Conservation (phyloP, 805 yeast genomes). For the Vanderwaltozyma yarrowii region DNA sequence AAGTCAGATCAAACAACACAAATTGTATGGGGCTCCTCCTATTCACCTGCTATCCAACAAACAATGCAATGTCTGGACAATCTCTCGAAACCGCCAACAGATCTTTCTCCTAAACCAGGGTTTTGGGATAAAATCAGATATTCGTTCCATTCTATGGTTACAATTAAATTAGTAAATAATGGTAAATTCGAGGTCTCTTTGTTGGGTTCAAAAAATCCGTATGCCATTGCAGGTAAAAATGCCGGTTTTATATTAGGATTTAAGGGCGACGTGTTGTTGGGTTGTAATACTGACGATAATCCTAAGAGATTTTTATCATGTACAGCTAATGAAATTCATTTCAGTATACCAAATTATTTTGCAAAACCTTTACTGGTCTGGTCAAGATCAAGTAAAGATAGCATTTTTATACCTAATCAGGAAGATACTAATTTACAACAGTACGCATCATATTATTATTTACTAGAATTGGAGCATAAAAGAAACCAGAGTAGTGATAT, state of each 20-base stretch:
- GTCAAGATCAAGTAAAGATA: conserved; percentile 39
- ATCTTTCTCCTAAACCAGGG: conserved; percentile 76
- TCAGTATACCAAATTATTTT: conserved; percentile 69
- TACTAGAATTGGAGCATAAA: conserved; percentile 24
- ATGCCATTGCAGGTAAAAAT: conserved; percentile 49
- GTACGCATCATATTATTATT: conserved; percentile 41
- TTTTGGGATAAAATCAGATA: conserved; percentile 86
- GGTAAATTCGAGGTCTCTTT: conserved; percentile 48
- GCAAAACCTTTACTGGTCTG: conserved; percentile 45
- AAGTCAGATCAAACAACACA: conserved; percentile 49
- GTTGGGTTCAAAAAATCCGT: conserved; percentile 76
- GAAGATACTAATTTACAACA: conserved; percentile 32
- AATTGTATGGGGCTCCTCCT: conserved; percentile 76
- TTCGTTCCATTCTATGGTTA: conserved; percentile 62
- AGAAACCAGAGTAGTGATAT: conserved; percentile 12
- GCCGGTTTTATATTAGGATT: conserved; percentile 76
- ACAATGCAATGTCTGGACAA: conserved; percentile 67
- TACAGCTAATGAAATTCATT: conserved; percentile 48
- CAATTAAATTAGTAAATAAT: conserved; percentile 40
- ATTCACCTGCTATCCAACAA: conserved; percentile 76
- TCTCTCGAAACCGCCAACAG: conserved; percentile 83
- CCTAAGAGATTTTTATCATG: conserved; percentile 59
- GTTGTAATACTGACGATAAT: conserved; percentile 56
- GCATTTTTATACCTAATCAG: conserved; percentile 39
- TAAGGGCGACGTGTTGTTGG: conserved; percentile 47